Conservation (phyloP, 805 yeast species). For the Candida pini region DNA sequence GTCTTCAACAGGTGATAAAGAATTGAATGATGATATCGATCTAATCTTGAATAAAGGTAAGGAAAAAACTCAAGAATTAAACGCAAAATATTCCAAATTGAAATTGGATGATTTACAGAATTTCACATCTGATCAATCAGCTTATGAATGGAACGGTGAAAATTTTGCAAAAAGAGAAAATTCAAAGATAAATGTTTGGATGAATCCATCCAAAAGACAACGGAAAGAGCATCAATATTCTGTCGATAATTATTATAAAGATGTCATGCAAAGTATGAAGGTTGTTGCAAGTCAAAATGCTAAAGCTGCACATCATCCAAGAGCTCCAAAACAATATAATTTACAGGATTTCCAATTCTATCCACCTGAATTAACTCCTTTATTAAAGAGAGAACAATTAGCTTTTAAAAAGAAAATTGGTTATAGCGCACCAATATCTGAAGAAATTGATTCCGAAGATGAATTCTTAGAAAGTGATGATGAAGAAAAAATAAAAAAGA, state of each 20-base stretch:
- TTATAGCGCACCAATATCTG: constrained; percentile 52
- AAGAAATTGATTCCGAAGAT: constrained; percentile 53
- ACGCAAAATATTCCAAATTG: constrained; percentile 74
- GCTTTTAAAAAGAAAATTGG: constrained; percentile 56
- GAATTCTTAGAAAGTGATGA: constrained; percentile 35
- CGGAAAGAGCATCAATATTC: constrained; percentile 75
- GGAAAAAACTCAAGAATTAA: constrained; percentile 70
- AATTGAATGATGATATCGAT: constrained; percentile 70
- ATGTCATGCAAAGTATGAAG: constrained; percentile 44
- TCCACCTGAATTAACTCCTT: constrained; percentile 44
- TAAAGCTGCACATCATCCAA: constrained; percentile 34
- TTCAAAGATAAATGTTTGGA: constrained; percentile 49
- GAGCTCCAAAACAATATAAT: constrained; percentile 58
- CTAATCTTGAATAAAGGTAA: constrained; percentile 76
- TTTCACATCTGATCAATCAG: constrained; percentile 75
- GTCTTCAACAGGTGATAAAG: constrained; percentile 20
- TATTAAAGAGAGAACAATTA: constrained; percentile 61
- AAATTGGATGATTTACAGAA: constrained; percentile 93
- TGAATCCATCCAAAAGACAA: constrained; percentile 71
- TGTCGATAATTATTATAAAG: constrained; percentile 71
- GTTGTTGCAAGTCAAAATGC: constrained; percentile 35
- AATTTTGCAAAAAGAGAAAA: constrained; percentile 59
- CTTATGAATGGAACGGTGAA: constrained; percentile 96
- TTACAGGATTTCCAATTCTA: constrained; percentile 74
- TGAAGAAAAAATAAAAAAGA: constrained; percentile 21